phyloP scores from a whole-genome alignment of 768 basidiomycete genomes.

The Xanthoconium purpureum region DNA sequence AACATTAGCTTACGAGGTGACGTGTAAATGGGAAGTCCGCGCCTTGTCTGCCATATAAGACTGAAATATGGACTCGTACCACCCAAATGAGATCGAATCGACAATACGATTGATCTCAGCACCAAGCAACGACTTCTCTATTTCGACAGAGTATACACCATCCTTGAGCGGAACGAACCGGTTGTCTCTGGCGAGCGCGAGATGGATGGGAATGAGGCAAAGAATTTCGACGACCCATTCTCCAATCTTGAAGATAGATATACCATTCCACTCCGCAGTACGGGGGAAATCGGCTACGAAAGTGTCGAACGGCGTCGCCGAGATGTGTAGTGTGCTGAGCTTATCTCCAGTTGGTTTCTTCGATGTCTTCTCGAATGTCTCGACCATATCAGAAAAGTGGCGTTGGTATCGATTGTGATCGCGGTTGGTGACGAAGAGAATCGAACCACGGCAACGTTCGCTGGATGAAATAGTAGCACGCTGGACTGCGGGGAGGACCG shows the following conservation, averaged over 20 bases:
- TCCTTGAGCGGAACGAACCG: slow-evolving; percentile 60
- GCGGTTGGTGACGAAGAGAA: slow-evolving; percentile 44
- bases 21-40: not conserved
- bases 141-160: slow-evolving; percentile 45
- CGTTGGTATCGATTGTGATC: slow-evolving; percentile 34
- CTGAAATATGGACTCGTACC: slow-evolving; percentile 63
- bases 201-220: slow-evolving; percentile 63
- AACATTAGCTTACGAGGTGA: not conserved
- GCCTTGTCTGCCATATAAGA: slow-evolving; percentile 61
- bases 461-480: slow-evolving; percentile 39
- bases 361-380: slow-evolving; percentile 45
- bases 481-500: slow-evolving; percentile 51
- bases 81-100: slow-evolving; percentile 55
- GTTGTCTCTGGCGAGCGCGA: slow-evolving; percentile 59
- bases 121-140: slow-evolving; percentile 54
- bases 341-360: slow-evolving; percentile 50
- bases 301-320: slow-evolving; percentile 25
- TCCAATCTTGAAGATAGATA: slow-evolving; percentile 44
- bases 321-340: slow-evolving; percentile 37
- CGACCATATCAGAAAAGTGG: slow-evolving; percentile 46
- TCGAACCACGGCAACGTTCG: slow-evolving; percentile 30
- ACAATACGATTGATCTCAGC: slow-evolving; percentile 57
- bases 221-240: slow-evolving; percentile 63
- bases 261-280: slow-evolving; percentile 17
- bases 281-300: slow-evolving; percentile 16